phyloP scores from a whole-genome alignment of 1,139 yeast species.

The Pichia sp. region DNA sequence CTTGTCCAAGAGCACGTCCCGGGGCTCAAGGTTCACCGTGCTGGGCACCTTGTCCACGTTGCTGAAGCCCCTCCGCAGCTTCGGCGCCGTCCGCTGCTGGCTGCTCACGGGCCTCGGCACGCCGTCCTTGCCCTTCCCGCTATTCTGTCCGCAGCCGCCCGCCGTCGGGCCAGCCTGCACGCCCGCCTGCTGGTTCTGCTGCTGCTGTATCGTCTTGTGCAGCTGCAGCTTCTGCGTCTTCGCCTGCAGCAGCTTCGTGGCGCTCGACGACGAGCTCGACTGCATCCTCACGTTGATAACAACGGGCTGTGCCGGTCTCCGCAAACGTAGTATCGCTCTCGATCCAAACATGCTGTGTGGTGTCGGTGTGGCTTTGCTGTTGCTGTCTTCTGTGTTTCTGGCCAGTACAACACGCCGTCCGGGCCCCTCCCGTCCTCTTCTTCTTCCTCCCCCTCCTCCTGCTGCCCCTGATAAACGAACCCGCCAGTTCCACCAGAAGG shows the following conservation, averaged over 20 bases:
- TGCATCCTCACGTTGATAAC: slow-evolving; percentile 15
- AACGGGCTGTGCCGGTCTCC: not conserved
- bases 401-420: no score
- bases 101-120: no score
- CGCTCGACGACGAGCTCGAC: slow-evolving; percentile 23
- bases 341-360: not conserved
- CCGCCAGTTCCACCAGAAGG: no score
- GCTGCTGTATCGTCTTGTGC: not conserved
- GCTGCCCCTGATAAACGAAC: no score
- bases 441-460: no score
- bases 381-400: no score
- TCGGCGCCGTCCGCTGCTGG: not conserved
- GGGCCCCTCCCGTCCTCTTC: no score
- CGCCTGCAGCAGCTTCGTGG: slow-evolving; percentile 15
- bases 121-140: slow-evolving; percentile 3
- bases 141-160: not conserved
- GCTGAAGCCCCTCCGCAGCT: slow-evolving; percentile 30
- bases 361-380: no score
- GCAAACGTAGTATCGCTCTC: not conserved
- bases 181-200: not conserved
- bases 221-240: slow-evolving; percentile 2
- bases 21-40: slow-evolving; percentile 30
- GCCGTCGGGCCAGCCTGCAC: not conserved
- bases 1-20: slow-evolving; percentile 31
- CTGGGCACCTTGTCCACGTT: slow-evolving; percentile 32